Base-by-base conservation (phyloP, 2,329 filamentous ascomycete species). In the Penicillium sp. region DNA sequence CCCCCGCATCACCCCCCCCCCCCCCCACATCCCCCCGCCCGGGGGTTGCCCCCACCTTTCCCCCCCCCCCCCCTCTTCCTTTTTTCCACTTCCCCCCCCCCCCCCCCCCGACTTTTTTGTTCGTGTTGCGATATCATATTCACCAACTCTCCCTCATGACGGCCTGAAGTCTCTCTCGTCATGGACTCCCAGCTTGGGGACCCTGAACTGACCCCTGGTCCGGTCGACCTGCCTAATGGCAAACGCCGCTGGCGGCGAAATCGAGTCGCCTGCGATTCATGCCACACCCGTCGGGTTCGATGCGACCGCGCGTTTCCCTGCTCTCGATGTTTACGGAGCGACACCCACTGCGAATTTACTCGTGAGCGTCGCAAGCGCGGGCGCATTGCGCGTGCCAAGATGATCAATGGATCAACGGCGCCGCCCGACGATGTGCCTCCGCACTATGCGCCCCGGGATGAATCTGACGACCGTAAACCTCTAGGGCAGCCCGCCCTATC, bases 341-440 rank as follows among this genome's bases (percentile, higher is more conserved):
- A 69, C 15, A 71, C 69, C 11, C 66, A 61, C 39, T 97, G 93
- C 79, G 91, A 96, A 78, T 96, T 96, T 76, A 88, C 92, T 58
- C 88, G 94, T 50, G 92, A 96, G 77, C 87, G 92, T 65, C 96
- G 96, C 80, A 97, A 97, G 83, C 86, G 93, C 75, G 94, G 93
- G 60, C 96, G 96, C 73, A 92, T 92, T 38, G 73, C 75, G 14
- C 73, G 74, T 17, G 95, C 92, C 0, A 86, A 91, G 63, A 93
- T 94, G 76, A 90, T 94, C 17, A 47, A 37, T 34, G 68, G 64
- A 17, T 54, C 63, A 12, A 62, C 56, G 28, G 55, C 7, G 43
- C 48, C 11, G 12, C 17, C 42, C 20, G 45, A 55, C 10, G 60
- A 58, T 35, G 58, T 54, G 43, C 45, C 37, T 3, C 31, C 25